Evolutionary conservation across 768 basidiomycete species (phyloP).

Genomic region (Collybia nuda): DNA sequence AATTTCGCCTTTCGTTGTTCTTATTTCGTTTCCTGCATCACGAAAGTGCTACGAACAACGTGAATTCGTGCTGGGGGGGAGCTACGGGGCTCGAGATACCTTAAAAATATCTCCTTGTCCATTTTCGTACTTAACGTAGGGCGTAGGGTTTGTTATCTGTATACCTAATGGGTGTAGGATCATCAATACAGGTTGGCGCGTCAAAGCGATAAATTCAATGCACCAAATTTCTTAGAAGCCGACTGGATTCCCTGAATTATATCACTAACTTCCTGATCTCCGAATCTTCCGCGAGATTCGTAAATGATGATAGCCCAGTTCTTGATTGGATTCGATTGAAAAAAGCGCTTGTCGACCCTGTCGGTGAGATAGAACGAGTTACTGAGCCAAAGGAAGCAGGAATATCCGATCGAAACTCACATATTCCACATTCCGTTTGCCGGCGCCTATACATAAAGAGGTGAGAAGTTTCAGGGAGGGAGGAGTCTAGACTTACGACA

Average conservation of each 20-base stretch:
- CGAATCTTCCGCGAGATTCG: background rate
- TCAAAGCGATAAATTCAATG: background rate
- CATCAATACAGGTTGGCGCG: background rate
- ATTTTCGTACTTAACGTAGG: background rate
- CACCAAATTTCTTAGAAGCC: background rate
- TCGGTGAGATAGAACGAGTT: background rate
- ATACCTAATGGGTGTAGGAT: background rate
- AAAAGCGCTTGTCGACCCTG: slow-evolving; percentile 29
- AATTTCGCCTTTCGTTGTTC: background rate
- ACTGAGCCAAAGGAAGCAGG: background rate
- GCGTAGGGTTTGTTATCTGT: too few relatives aligned
- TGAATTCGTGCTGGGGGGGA: too few relatives aligned
- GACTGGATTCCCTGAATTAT: background rate
- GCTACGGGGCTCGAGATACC: too few relatives aligned
- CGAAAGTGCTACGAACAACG: background rate
- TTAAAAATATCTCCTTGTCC: background rate
- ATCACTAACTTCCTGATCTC: background rate
- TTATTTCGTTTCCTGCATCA: background rate
- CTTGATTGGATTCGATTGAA: background rate
- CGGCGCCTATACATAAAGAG: background rate
- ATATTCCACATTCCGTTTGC: background rate
- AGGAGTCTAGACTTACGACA: background rate
- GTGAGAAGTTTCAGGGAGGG: background rate
- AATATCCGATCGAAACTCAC: background rate
- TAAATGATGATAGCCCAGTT: background rate